Percentiles rank a stretch among this genome's conserved stretches.
Conservation (phyloP, 176 grass and related monocot species). For the Paspalum notatum region DNA sequence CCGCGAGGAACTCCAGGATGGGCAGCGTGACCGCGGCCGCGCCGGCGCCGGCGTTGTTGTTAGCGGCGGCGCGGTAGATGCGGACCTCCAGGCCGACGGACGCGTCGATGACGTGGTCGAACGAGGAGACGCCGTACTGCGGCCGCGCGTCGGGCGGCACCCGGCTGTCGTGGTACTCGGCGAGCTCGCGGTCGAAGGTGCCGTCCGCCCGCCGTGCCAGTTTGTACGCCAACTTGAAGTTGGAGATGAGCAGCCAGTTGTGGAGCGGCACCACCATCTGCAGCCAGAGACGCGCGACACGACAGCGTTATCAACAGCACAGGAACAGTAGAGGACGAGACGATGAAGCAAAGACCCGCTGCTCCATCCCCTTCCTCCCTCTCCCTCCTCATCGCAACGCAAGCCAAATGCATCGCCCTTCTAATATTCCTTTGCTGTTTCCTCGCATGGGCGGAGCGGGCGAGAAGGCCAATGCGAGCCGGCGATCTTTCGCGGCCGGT, state of each 20-base stretch:
- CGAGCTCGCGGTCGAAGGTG: constrained; percentile 90
- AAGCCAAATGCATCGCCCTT: not conserved
- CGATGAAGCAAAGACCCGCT: not conserved
- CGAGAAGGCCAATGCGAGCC: constrained; percentile 43
- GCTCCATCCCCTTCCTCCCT: too few relatives aligned
- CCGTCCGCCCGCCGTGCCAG: constrained; percentile 90
- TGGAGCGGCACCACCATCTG: constrained; percentile 90
- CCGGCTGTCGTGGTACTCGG: constrained; percentile 79
- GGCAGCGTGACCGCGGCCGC: constrained; percentile 37
- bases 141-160: constrained; percentile 64
- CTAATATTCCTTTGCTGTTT: constrained; percentile 39
- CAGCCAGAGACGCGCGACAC: not conserved
- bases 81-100: constrained; percentile 70
- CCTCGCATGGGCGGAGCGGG: constrained; percentile 25
- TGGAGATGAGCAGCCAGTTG: constrained; percentile 97
- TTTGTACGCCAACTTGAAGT: constrained; percentile 97
- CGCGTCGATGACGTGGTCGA: constrained; percentile 77
- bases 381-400: not conserved
- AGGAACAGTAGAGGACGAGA: too few relatives aligned
- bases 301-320: not conserved
- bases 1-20: constrained; percentile 63
- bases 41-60: not conserved
- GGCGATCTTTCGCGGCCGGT: constrained; percentile 21
- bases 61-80: constrained; percentile 67
- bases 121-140: constrained; percentile 72